phyloP scores from a whole-genome alignment of 1,284 basidiomycete genomes.

The Lentinula novae-zelandiae region DNA sequence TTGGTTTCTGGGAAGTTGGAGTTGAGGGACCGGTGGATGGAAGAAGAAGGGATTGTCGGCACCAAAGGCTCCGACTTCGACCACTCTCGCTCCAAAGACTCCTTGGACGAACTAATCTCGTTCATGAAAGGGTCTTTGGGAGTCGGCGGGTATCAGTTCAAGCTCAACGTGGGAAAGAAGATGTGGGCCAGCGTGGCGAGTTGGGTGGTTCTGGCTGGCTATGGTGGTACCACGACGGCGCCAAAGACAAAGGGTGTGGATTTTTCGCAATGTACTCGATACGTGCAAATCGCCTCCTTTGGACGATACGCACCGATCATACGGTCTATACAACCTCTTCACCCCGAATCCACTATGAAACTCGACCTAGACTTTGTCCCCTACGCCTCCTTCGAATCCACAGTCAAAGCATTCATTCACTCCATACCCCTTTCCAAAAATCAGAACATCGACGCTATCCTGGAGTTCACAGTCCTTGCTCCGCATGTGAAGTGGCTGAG shows the following conservation, averaged over 20 bases:
- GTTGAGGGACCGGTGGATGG: background rate
- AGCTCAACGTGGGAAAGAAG: background rate
- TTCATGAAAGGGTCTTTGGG: background rate
- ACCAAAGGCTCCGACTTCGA: too few relatives aligned
- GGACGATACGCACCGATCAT: background rate
- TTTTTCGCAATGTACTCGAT: background rate
- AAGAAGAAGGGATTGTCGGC: background rate
- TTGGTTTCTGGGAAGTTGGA: background rate
- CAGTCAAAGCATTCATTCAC: background rate
- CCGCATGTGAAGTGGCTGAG: conserved; percentile 1
- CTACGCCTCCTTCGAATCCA: background rate
- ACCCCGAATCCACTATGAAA: background rate
- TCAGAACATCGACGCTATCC: background rate
- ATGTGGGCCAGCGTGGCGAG: background rate
- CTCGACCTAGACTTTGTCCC: background rate
- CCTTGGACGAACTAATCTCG: background rate
- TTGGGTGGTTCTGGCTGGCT: background rate
- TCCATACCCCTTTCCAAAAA: background rate
- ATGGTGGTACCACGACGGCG: background rate
- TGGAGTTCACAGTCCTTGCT: background rate
- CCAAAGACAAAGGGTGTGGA: too few relatives aligned
- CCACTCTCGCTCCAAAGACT: background rate
- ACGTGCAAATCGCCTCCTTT: background rate
- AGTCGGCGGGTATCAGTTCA: background rate
- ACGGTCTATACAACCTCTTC: background rate